phyloP scores from a whole-genome alignment of 2,329 filamentous ascomycete species.

The Polychaeton citri region DNA sequence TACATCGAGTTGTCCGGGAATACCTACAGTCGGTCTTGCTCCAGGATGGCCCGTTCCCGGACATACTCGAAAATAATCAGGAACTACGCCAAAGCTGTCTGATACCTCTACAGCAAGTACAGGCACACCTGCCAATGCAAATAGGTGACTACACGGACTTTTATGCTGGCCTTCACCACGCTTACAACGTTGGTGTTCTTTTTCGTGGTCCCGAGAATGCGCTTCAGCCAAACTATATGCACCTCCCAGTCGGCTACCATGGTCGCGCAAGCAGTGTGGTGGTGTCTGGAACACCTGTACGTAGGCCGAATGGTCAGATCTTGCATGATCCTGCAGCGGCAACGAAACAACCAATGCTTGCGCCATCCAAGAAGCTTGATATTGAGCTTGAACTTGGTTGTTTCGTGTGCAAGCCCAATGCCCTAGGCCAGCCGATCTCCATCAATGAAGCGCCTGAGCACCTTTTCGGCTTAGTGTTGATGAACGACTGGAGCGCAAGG shows the following conservation, averaged over 20 bases:
- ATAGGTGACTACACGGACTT: constrained; percentile 70
- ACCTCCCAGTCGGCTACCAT: constrained; percentile 72
- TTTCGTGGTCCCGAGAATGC: constrained; percentile 62
- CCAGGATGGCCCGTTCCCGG: constrained; percentile 43
- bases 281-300: constrained; percentile 58
- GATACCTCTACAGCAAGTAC: constrained; percentile 45
- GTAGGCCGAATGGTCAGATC: constrained; percentile 64
- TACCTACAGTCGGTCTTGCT: constrained; percentile 56
- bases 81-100: constrained; percentile 44
- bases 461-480: constrained; percentile 66
- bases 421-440: constrained; percentile 49
- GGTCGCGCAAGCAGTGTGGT: constrained; percentile 65
- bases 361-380: constrained; percentile 54
- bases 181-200: constrained; percentile 56
- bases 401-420: constrained; percentile 54
- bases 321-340: constrained; percentile 48
- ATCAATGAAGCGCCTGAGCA: constrained; percentile 54
- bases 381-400: constrained; percentile 71
- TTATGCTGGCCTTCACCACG: constrained; percentile 69
- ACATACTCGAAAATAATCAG: constrained; percentile 50
- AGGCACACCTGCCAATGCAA: constrained; percentile 58
- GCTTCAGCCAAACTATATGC: constrained; percentile 68
- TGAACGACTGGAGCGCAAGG: constrained; percentile 80
- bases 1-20: constrained; percentile 55
- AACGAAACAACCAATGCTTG: constrained; percentile 50